A percentile compares a stretch with the other conserved stretches of the same genome.
Evolutionary conservation across 306 rosid genomes (phyloP).

Genomic region (Malus domestica): DNA sequence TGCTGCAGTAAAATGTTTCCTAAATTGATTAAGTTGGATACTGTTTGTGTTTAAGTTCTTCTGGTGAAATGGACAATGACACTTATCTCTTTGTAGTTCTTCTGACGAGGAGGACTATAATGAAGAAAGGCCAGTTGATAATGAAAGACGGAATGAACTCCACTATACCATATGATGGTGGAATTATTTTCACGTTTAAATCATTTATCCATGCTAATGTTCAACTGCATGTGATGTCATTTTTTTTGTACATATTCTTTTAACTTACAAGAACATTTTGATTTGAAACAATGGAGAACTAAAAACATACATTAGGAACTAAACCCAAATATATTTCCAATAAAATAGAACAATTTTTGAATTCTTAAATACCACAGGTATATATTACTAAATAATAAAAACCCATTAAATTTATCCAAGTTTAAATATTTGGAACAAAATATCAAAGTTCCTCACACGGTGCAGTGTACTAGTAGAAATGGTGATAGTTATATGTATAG

Average conservation of each 20-base stretch:
- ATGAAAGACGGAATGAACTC: conserved; percentile 53
- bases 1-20: not conserved
- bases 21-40: conserved; percentile 3
- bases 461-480: no score
- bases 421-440: not conserved
- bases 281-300: conserved; percentile 30
- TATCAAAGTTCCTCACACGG: not conserved
- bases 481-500: no score
- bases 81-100: conserved; percentile 42
- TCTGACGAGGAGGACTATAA: conserved; percentile 76
- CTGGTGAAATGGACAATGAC: conserved; percentile 59
- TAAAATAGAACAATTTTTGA: not conserved
- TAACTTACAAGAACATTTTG: conserved; percentile 5
- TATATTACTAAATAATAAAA: not conserved
- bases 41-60: conserved; percentile 27
- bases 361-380: not conserved
- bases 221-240: not conserved
- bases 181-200: not conserved
- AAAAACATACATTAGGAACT: not conserved
- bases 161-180: not conserved
- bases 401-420: not conserved
- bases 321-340: not conserved
- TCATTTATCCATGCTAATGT: not conserved
- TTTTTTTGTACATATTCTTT: not conserved
- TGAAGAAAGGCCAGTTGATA: conserved; percentile 41